Conservation (phyloP, 2,329 filamentous ascomycete species). For the Helminthosporium solani region DNA sequence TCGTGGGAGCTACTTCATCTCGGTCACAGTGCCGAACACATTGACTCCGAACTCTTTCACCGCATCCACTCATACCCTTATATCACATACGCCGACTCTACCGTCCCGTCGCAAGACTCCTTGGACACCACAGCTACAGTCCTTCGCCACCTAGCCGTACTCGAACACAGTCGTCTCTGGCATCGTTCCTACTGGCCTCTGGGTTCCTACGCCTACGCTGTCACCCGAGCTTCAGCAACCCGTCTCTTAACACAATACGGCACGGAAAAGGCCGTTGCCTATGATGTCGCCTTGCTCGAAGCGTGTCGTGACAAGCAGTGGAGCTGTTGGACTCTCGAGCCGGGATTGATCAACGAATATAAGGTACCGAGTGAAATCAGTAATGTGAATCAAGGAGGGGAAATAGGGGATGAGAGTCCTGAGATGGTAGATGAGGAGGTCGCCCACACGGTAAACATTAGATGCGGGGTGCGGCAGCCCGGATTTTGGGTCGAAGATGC, state of each 20-base stretch:
- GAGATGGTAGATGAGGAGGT: not conserved
- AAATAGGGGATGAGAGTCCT: not conserved
- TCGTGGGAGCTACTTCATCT: conserved; percentile 41
- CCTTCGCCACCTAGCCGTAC: conserved; percentile 3
- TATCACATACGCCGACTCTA: conserved; percentile 30
- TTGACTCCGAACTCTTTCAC: conserved; percentile 9
- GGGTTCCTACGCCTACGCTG: conserved; percentile 10
- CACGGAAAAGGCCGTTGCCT: conserved; percentile 26
- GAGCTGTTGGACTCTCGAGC: conserved; percentile 40
- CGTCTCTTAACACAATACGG: conserved; percentile 28
- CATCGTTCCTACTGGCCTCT: conserved; percentile 8
- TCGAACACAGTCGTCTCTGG: not conserved
- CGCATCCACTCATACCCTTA: conserved; percentile 18
- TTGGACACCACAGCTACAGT: conserved; percentile 21
- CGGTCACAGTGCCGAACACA: conserved; percentile 34
- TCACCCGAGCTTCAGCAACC: conserved; percentile 24
- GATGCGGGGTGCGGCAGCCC: conserved; percentile 4
- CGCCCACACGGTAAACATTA: conserved; percentile 5
- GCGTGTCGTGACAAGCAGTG: conserved; percentile 40
- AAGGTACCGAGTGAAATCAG: conserved; percentile 35
- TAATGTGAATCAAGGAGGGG: conserved; percentile 6
- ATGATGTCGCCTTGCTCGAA: conserved; percentile 43
- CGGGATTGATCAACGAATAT: conserved; percentile 46
- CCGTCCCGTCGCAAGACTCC: conserved; percentile 21
- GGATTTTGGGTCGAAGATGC: conserved; percentile 3